Percentiles rank a stretch among this genome's conserved stretches.
phyloP scores from a whole-genome alignment of 2,329 filamentous ascomycete genomes.

The Graphiopsis chlorocephala region DNA sequence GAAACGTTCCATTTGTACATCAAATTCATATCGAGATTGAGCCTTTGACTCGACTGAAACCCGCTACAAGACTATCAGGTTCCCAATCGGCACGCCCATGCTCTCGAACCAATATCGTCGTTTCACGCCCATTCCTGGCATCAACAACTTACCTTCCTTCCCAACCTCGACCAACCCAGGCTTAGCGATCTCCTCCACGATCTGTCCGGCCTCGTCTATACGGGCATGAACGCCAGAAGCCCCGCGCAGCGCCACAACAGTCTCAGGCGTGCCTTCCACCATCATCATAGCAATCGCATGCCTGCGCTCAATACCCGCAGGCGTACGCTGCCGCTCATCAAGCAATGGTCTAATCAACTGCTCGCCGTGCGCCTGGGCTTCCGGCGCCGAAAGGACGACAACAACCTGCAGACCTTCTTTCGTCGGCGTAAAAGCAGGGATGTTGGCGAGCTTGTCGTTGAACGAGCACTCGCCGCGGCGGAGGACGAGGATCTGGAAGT shows the following conservation, averaged over 20 bases:
- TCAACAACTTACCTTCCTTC: slow-evolving; percentile 52
- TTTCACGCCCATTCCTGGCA: slow-evolving; percentile 68
- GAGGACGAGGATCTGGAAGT: slow-evolving; percentile 76
- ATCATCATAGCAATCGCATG: slow-evolving; percentile 80
- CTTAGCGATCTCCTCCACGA: slow-evolving; percentile 15
- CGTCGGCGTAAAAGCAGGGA: slow-evolving; percentile 67
- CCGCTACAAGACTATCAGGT: slow-evolving; percentile 64
- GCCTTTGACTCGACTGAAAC: neutral
- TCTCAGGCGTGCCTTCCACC: slow-evolving; percentile 67
- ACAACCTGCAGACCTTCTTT: slow-evolving; percentile 70
- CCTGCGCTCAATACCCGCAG: slow-evolving; percentile 64
- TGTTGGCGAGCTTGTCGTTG: slow-evolving; percentile 74
- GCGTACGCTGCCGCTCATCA: slow-evolving; percentile 69
- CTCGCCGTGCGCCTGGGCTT: slow-evolving; percentile 34
- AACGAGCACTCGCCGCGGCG: slow-evolving; percentile 83
- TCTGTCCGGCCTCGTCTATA: slow-evolving; percentile 21
- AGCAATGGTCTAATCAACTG: slow-evolving; percentile 65
- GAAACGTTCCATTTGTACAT: neutral
- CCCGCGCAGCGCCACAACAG: slow-evolving; percentile 60
- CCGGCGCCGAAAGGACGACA: slow-evolving; percentile 67
- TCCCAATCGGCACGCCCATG: slow-evolving; percentile 73
- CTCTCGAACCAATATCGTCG: slow-evolving; percentile 78
- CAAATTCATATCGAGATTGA: neutral
- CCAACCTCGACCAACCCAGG: neutral
- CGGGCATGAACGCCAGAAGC: slow-evolving; percentile 44